Base-by-base conservation (phyloP, 257 asterid species). In the Petunia axillaris region DNA sequence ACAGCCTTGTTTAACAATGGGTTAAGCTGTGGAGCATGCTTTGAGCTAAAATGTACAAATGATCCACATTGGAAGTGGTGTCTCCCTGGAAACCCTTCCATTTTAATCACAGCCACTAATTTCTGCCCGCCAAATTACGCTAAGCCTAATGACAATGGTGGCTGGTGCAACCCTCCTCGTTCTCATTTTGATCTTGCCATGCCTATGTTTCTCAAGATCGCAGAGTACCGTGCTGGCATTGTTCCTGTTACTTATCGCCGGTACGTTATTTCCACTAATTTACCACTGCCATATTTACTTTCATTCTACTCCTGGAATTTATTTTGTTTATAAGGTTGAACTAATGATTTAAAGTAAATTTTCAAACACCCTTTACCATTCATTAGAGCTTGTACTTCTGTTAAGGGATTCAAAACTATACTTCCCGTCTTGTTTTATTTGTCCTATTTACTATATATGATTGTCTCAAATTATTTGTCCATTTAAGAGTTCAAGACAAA, bases 161-260 rank as follows among this genome's bases (percentile, higher is more conserved):
- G 97, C 1, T 92, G 95, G 95, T 92, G 97, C 86, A 92, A 92
- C 85, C 97, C 97, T 43, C 97, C 95, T 65, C 91, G 95, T 4
- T 57, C 90, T 1, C 97, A 92, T 78, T 92, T 92, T 68, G 97
- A 92, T n/a, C 95, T 92, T 2, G 87, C 97, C 10, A 88, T 90
- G 95, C 95, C 97, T 14, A 92, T 92, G 95, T 92, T 92, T 84
- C 93, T 90, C 76, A 82, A 86, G 82, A 82, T 92, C 16, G 95
- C 97, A 0, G 83, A 90, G 88, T 90, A 91, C 84, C 81, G 85
- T 1, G 95, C 95, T 7, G 95, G 97, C 84, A 92, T 92, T 75
- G 97, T 92, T 11, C 95, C 95, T 16, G 93, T 92, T 37, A 79
- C 91, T 52, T 90, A 68, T 58, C 92, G 95, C 80, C 89, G 97